A percentile compares a stretch with the other conserved stretches of the same genome.
These are phyloP conservation scores for Rubia yunnanensis DNA, from an alignment of 257 asterid species.

Conservation along the genomic window DNA sequence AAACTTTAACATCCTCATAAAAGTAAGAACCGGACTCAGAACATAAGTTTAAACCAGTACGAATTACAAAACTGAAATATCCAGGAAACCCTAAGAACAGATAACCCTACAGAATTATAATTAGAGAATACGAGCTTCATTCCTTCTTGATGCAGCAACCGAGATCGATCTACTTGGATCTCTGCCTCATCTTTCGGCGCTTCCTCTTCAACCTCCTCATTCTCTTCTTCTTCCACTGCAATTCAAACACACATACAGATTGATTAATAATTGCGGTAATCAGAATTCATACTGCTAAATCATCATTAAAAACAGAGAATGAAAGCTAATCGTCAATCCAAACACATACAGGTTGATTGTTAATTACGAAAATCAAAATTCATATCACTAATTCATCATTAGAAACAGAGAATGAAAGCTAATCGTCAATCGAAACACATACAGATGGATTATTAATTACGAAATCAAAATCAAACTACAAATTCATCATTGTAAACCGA, in stretches of 20 bases:
- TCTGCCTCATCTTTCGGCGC: conserved; percentile 33
- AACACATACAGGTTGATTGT: background rate
- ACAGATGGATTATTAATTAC: no score
- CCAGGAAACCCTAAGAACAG: background rate
- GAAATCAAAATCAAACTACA: background rate
- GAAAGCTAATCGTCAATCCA: background rate
- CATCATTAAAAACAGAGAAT: background rate
- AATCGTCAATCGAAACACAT: background rate
- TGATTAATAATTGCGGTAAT: background rate
- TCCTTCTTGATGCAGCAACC: background rate
- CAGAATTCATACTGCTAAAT: background rate
- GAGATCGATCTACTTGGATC: conserved; percentile 18
- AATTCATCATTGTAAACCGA: background rate
- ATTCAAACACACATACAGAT: background rate
- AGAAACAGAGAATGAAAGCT: background rate
- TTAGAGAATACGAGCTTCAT: background rate
- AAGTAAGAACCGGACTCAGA: background rate
- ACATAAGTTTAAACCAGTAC: background rate
- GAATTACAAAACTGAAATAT: conserved; percentile 2
- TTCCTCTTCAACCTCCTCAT: conserved; percentile 31
- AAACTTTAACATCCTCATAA: background rate
- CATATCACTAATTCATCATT: background rate
- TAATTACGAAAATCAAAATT: background rate
- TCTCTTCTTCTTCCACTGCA: conserved; percentile 26
- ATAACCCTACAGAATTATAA: background rate